Evolutionary conservation across 352 stramenopile species (phyloP), one percentile per base, ranked within the genome.

Genomic region (Ophiocytium majus): DNA sequence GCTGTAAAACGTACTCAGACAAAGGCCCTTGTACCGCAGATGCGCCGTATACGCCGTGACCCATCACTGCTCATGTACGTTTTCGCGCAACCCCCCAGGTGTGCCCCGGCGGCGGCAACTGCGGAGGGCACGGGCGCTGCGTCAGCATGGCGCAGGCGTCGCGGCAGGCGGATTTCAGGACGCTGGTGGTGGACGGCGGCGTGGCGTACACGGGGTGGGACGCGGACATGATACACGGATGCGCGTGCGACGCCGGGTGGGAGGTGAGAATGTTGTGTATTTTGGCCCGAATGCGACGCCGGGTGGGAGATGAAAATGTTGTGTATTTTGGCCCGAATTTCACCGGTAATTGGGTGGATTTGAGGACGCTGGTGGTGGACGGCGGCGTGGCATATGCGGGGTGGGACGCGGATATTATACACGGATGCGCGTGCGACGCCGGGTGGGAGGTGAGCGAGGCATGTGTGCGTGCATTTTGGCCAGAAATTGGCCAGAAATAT

Each of bases 321-420:
- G 19, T 35, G 1, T 32, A n/a, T 32, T 5, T 9, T 35, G 76
- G 1, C 43, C n/a, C 43, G 83, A 81, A 23, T 88, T 84, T 32
- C 43, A 86, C 36, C 43, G 82, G 17, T 50, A 85, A n/a, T n/a
- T n/a, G n/a, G n/a, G n/a, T n/a, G n/a, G n/a, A n/a, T n/a, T n/a
- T n/a, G n/a, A n/a, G n/a, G 19, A 31, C 19, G 19, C 37, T 88
- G 10, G 63, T 80, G 23, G 82, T 79, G 50, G 82, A 86, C 28
- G 63, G 66, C 19, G 50, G 43, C 9, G 49, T 50, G n/a, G 75
- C 75, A 37, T 86, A 85, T 64, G 85, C 86, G 34, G 81, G 92
- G 9, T 95, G 93, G 92, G 93, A 96, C 85, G 91, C 90, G 33
- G 90, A 95, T 50, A 91, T 92, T 71, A 90, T 96, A 17, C 90